Conservation (phyloP, 2,329 filamentous ascomycete species). For the Calonectria fujianensis region DNA sequence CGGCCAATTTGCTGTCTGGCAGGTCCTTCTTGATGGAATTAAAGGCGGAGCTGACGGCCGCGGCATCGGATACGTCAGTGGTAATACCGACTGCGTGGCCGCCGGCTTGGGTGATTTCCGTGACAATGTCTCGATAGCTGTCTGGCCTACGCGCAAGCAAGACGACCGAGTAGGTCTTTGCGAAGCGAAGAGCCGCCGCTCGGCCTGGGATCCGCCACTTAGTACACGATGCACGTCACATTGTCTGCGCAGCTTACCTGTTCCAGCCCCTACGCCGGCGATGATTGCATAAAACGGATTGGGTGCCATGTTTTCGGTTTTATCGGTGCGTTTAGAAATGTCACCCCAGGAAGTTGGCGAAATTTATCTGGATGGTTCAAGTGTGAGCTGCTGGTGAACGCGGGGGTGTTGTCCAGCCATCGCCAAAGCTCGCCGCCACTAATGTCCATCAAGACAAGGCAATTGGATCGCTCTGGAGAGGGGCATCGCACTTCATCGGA, state of each 20-base stretch:
- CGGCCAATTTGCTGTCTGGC: conserved; percentile 72
- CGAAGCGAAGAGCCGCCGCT: conserved; percentile 74
- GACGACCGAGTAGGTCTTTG: conserved; percentile 81
- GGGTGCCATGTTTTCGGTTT: conserved; percentile 39
- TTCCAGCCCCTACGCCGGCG: conserved; percentile 84
- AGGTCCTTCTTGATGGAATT: conserved; percentile 77
- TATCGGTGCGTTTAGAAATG: not conserved
- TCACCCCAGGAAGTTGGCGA: not conserved
- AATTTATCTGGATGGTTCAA: not conserved
- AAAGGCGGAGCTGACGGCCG: conserved; percentile 74
- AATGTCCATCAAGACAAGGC: not conserved
- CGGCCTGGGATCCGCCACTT: conserved; percentile 58
- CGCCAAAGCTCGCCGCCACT: conserved; percentile 8
- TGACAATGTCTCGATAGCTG: conserved; percentile 79
- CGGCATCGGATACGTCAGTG: conserved; percentile 67
- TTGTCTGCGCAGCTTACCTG: conserved; percentile 58
- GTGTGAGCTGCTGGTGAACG: not conserved
- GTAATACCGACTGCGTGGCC: conserved; percentile 83
- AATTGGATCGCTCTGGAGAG: not conserved
- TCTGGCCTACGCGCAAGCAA: conserved; percentile 81
- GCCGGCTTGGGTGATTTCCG: conserved; percentile 80
- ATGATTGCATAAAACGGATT: conserved; percentile 77
- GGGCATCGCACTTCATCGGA: conserved; percentile 5
- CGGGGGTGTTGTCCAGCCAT: not conserved
- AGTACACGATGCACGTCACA: not conserved